phyloP scores from a whole-genome alignment of 1,139 yeast genomes.

The Yamadazyma mexicana region DNA sequence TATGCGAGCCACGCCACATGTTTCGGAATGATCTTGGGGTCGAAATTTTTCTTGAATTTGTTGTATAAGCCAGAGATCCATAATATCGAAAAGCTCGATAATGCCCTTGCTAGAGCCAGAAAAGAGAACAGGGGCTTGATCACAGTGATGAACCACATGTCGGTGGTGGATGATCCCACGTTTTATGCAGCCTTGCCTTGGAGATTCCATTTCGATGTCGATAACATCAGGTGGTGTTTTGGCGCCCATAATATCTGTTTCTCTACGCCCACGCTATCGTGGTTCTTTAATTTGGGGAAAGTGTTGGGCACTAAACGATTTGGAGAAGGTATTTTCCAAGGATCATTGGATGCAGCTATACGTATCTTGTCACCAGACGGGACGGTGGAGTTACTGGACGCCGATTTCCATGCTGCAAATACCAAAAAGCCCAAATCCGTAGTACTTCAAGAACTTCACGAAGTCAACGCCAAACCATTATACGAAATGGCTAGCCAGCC shows the following conservation, averaged over 20 bases:
- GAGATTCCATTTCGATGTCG: slow-evolving; percentile 61
- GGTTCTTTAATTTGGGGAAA: slow-evolving; percentile 85
- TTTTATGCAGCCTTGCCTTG: slow-evolving; percentile 86
- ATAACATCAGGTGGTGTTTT: slow-evolving; percentile 85
- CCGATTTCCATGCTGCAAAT: slow-evolving; percentile 32
- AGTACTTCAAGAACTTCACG: slow-evolving; percentile 33
- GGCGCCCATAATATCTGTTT: slow-evolving; percentile 94
- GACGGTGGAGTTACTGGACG: slow-evolving; percentile 54
- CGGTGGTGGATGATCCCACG: slow-evolving; percentile 91
- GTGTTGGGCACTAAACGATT: slow-evolving; percentile 82
- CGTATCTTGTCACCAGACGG: slow-evolving; percentile 79
- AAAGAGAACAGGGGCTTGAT: slow-evolving; percentile 70
- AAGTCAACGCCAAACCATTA: slow-evolving; percentile 16
- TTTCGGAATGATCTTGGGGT: slow-evolving; percentile 59
- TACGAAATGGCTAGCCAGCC: slow-evolving; percentile 29
- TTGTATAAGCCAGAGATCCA: slow-evolving; percentile 64
- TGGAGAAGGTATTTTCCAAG: slow-evolving; percentile 93
- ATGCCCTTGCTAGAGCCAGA: slow-evolving; percentile 61
- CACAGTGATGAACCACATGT: slow-evolving; percentile 96
- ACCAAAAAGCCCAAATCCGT: slow-evolving; percentile 23
- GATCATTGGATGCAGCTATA: slow-evolving; percentile 86
- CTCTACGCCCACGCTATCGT: slow-evolving; percentile 48
- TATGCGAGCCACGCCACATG: slow-evolving; percentile 70
- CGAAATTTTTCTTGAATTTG: slow-evolving; percentile 61
- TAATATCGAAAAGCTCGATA: slow-evolving; percentile 62